Evolutionary conservation across 768 basidiomycete species (phyloP).

Genomic region (Calocybe cyanea): DNA sequence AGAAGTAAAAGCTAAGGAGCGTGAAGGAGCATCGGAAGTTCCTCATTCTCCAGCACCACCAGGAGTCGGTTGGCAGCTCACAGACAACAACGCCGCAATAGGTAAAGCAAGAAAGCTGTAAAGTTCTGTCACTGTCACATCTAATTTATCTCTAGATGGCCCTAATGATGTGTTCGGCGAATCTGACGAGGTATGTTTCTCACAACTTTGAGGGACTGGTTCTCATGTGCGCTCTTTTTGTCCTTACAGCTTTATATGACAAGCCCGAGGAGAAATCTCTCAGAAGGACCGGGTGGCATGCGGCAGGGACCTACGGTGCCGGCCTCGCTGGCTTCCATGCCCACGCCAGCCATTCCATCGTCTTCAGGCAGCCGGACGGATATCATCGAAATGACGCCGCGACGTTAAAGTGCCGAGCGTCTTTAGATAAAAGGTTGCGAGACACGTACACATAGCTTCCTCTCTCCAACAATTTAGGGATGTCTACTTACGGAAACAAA

Average conservation of each 20-base stretch:
- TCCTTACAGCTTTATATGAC: conserved; percentile 18
- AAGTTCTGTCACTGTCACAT: neutral
- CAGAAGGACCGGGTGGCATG: conserved; percentile 2
- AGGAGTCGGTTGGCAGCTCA: conserved; percentile 44
- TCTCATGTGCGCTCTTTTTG: conserved; percentile 5
- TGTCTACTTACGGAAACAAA: too few species aligned
- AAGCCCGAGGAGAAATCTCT: conserved; percentile 9
- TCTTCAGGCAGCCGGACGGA: conserved; percentile 17
- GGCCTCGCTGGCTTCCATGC: conserved; percentile 12
- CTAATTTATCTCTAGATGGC: conserved; percentile 20
- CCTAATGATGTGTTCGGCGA: conserved; percentile 45
- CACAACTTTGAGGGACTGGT: neutral
- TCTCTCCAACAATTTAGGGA: too few species aligned
- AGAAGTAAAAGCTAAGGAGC: conserved; percentile 41
- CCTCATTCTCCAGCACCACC: conserved; percentile 24
- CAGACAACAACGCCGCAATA: conserved; percentile 48
- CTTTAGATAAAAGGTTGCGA: neutral
- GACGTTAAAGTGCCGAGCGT: conserved; percentile 13
- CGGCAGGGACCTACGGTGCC: conserved; percentile 6
- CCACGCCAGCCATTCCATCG: conserved; percentile 8
- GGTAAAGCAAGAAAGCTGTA: conserved; percentile 28
- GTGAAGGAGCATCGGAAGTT: conserved; percentile 24
- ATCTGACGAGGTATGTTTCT: conserved; percentile 24
- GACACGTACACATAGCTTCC: too few species aligned
- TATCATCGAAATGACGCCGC: conserved; percentile 30